Conservation (phyloP, 1,284 basidiomycete species). For the Clitocybe nebularis region DNA sequence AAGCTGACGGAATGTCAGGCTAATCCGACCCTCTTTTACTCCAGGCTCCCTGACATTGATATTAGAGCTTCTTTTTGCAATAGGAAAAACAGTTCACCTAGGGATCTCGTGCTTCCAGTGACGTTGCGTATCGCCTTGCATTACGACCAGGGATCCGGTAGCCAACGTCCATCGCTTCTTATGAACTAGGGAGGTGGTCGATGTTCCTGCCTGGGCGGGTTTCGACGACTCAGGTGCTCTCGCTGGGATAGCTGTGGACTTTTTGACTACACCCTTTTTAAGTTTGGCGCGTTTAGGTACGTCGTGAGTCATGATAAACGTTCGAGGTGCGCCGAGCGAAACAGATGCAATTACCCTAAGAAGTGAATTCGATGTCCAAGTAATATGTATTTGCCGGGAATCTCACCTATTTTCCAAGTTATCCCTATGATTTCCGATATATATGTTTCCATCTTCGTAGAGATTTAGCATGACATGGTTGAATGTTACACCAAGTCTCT, state of each 20-base stretch:
- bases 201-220: not conserved
- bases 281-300: constrained; percentile 7
- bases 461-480: constrained; percentile 27
- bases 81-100: constrained; percentile 16
- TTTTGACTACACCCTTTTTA: not conserved
- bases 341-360: constrained; percentile 25
- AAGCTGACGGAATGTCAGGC: constrained; percentile 26
- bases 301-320: constrained; percentile 25
- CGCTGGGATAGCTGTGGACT: not conserved
- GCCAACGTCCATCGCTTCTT: constrained; percentile 22
- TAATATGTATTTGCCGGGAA: too few species aligned
- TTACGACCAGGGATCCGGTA: constrained; percentile 24
- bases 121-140: constrained; percentile 27
- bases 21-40: constrained; percentile 23
- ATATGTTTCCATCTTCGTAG: constrained; percentile 25
- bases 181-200: too few species aligned
- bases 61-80: not conserved
- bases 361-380: not conserved
- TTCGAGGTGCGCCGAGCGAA: constrained; percentile 24
- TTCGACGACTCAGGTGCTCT: not conserved
- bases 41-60: constrained; percentile 19
- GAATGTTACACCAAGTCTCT: constrained; percentile 22
- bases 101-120: constrained; percentile 29
- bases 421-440: constrained; percentile 27
- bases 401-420: constrained; percentile 23